These are phyloP conservation scores for Ailanthus altissimus DNA, from an alignment of 345 rosid species.

Conservation along the genomic window DNA sequence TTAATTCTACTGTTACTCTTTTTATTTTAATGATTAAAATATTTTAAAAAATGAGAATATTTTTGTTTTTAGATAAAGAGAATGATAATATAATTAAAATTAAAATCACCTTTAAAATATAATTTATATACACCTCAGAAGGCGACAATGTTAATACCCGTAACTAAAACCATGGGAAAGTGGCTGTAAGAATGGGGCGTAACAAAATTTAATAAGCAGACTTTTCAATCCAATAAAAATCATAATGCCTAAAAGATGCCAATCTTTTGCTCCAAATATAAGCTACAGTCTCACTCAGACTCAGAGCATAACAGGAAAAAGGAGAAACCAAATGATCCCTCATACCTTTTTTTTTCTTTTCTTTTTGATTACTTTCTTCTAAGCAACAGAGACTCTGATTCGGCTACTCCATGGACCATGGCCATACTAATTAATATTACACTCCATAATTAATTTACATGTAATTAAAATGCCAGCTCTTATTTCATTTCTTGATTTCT, in stretches of 20 bases:
- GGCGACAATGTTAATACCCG: too few relatives aligned
- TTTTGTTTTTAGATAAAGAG: too few relatives aligned
- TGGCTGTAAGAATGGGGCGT: conserved; percentile 3
- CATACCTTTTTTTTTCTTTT: neutral
- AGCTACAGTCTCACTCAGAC: neutral
- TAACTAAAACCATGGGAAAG: too few relatives aligned
- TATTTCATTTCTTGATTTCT: conserved; percentile 22
- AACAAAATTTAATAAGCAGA: neutral
- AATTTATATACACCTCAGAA: too few relatives aligned
- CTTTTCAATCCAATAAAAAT: neutral
- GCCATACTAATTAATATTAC: neutral
- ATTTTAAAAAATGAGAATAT: too few relatives aligned
- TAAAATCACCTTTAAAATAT: too few relatives aligned
- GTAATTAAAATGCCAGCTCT: neutral
- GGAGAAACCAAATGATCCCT: neutral
- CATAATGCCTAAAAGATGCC: neutral
- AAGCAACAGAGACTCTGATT: conserved; percentile 24
- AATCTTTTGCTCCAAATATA: conserved; percentile 4
- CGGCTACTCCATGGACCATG: neutral
- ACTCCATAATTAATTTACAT: conserved; percentile 11
- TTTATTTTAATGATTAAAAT: too few relatives aligned
- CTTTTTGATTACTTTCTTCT: neutral
- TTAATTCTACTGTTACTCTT: too few relatives aligned
- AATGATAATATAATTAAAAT: too few relatives aligned
- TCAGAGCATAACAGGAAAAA: conserved; percentile 8